Conservation (phyloP, 768 basidiomycete genomes). For the Gymnopilus dilepis region DNA sequence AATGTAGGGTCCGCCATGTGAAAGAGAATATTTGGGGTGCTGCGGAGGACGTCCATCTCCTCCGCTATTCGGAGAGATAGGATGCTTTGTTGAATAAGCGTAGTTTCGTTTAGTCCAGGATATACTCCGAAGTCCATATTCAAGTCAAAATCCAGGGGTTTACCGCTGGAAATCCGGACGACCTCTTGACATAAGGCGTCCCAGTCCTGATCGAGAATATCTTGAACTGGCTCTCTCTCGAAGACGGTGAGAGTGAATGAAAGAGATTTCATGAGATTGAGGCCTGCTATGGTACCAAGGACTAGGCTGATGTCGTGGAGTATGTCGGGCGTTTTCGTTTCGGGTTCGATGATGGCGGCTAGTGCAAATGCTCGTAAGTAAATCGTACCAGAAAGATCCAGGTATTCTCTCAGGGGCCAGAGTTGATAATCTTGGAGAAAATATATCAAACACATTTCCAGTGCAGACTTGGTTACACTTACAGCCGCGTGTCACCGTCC, state of each 20-base stretch:
- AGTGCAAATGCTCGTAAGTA: neutral
- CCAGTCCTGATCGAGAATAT: neutral
- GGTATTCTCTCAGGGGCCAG: too few relatives aligned
- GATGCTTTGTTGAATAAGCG: neutral
- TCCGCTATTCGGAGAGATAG: too few relatives aligned
- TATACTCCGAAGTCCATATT: neutral
- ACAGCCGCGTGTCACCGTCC: too few relatives aligned
- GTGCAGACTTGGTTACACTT: too few relatives aligned
- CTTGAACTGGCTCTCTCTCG: neutral
- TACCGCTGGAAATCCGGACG: neutral
- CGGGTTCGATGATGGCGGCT: neutral
- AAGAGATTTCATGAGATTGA: neutral
- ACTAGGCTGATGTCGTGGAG: neutral
- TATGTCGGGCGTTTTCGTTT: neutral
- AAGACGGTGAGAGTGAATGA: neutral
- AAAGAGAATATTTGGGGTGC: too few relatives aligned
- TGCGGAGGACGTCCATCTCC: too few relatives aligned
- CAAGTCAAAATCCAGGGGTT: neutral
- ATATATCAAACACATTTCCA: too few relatives aligned
- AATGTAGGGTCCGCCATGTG: too few relatives aligned
- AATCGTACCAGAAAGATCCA: too few relatives aligned
- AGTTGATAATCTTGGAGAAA: too few relatives aligned
- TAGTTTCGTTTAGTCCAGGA: neutral
- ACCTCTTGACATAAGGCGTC: neutral
- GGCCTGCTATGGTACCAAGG: neutral